phyloP scores from a whole-genome alignment of 805 yeast genomes.

The Candida boleticola region DNA sequence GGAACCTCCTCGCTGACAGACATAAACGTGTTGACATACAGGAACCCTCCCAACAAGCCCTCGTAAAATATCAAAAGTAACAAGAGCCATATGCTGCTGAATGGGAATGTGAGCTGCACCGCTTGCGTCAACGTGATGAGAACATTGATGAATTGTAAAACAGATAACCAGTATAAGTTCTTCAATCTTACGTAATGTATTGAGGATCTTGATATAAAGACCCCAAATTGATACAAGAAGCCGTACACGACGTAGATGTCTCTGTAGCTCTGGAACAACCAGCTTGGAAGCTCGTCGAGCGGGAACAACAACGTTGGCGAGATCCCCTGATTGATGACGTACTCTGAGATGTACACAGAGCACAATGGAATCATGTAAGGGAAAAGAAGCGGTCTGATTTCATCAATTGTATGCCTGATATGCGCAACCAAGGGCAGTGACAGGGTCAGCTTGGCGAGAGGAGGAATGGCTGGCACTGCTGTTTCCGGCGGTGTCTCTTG shows the following conservation, averaged over 20 bases:
- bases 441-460: neutral
- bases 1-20: conserved; percentile 60
- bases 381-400: conserved; percentile 43
- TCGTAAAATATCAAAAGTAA: conserved; percentile 75
- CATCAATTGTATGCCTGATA: conserved; percentile 15
- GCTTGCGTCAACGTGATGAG: conserved; percentile 63
- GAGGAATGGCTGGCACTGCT: neutral
- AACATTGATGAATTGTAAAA: conserved; percentile 67
- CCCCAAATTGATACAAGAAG: conserved; percentile 87
- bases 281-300: conserved; percentile 57
- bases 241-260: conserved; percentile 93
- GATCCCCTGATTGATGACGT: conserved; percentile 86
- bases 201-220: conserved; percentile 86
- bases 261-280: conserved; percentile 59
- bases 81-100: conserved; percentile 61
- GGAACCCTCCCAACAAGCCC: conserved; percentile 86
- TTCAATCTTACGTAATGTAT: conserved; percentile 60
- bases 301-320: conserved; percentile 87
- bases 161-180: conserved; percentile 58
- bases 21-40: conserved; percentile 87
- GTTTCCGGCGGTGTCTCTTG: neutral
- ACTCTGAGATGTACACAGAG: conserved; percentile 82
- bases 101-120: conserved; percentile 43
- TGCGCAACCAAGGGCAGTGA: conserved; percentile 10
- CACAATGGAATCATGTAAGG: conserved; percentile 85